These are phyloP conservation scores for Paramecium caudatum DNA, from an alignment of 73 alveolate genomes.

Conservation along the genomic window DNA sequence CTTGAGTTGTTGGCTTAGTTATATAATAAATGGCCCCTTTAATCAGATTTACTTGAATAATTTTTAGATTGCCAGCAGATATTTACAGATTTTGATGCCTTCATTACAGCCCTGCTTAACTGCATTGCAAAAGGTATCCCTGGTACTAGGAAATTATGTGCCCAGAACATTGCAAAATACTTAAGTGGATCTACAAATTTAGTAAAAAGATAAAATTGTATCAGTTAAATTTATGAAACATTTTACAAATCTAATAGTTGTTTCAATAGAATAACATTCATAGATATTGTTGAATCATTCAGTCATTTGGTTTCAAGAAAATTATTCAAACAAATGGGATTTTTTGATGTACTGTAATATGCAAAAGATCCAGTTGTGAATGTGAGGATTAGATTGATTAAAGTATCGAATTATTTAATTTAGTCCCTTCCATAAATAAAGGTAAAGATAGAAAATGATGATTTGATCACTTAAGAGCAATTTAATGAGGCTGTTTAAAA, in stretches of 20 bases:
- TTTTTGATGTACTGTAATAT: neutral
- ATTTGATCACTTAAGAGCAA: neutral
- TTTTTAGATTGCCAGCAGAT: neutral
- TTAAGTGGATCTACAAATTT: neutral
- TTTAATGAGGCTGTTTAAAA: constrained; percentile 22
- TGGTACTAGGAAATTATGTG: neutral
- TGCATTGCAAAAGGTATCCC: neutral
- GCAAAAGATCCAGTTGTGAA: constrained; percentile 19
- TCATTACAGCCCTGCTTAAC: neutral
- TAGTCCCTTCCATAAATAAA: neutral
- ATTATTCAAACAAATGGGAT: neutral
- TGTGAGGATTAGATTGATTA: constrained; percentile 19
- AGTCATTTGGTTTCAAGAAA: neutral
- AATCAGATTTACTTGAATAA: neutral
- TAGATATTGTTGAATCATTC: constrained; percentile 16
- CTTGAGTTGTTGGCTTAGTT: neutral
- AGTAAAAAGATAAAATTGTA: neutral
- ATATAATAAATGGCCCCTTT: neutral
- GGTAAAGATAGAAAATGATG: constrained; percentile 15
- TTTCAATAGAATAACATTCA: constrained; percentile 14
- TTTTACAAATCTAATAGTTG: constrained; percentile 12
- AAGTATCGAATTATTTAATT: neutral
- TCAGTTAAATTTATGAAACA: neutral
- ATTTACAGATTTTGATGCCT: neutral
- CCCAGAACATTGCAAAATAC: constrained; percentile 17